Conservation (phyloP, 2,329 filamentous ascomycete species). For the Trichophyton mentagrophytes region DNA sequence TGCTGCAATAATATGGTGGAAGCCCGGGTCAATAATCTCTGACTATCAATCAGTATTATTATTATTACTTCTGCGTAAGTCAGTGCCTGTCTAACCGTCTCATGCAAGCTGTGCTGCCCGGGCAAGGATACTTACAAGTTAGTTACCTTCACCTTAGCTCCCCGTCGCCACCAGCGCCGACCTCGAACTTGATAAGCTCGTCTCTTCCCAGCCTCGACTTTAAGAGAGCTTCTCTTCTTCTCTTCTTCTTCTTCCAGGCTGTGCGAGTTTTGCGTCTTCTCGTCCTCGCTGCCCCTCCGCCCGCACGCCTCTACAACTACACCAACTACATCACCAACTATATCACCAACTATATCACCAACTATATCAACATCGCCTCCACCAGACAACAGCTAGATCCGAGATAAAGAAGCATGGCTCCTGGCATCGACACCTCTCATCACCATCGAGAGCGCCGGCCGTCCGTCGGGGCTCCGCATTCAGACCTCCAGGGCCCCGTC, state of each 20-base stretch:
- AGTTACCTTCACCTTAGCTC: neutral
- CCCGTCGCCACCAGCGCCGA: neutral
- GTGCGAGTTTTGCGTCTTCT: too few relatives aligned
- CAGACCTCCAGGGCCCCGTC: conserved; percentile 73
- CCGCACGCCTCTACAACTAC: neutral
- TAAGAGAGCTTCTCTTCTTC: neutral
- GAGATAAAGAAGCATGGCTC: neutral
- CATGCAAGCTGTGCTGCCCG: too few relatives aligned
- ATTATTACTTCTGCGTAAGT: too few relatives aligned
- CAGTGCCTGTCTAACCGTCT: too few relatives aligned
- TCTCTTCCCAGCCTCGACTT: neutral
- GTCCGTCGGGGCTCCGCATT: conserved; percentile 68
- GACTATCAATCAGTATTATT: too few relatives aligned
- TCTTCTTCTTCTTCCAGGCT: neutral
- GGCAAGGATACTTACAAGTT: neutral
- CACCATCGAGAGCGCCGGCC: conserved; percentile 62
- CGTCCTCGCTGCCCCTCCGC: neutral
- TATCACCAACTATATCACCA: neutral
- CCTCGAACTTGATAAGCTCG: neutral
- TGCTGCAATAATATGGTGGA: neutral
- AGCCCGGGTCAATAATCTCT: neutral
- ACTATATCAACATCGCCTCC: too few relatives aligned
- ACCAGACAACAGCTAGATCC: too few relatives aligned
- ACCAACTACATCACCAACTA: neutral
- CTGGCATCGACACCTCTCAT: neutral